Percentiles rank a stretch among this genome's conserved stretches.
These are phyloP conservation scores for Fraxinus dipetala DNA, from an alignment of 305 asterid genomes.

Conservation along the genomic window DNA sequence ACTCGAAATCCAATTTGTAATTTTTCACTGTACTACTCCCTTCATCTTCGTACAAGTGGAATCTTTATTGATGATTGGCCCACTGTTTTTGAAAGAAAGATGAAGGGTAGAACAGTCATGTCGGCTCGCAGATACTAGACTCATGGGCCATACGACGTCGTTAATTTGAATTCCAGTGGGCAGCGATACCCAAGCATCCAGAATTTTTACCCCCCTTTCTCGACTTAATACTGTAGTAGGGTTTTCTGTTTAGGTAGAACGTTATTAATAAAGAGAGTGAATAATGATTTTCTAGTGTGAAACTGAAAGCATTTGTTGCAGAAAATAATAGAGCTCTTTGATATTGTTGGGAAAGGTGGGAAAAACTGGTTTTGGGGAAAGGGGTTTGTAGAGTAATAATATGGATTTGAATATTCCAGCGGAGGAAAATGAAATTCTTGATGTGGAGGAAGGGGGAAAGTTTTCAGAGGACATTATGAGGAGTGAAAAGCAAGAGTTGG, in stretches of 20 bases:
- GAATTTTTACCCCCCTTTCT: not conserved
- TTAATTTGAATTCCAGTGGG: not conserved
- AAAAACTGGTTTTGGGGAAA: not conserved
- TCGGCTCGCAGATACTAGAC: not conserved
- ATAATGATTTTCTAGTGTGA: not conserved
- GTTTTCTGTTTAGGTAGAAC: not conserved
- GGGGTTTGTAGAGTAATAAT: not conserved
- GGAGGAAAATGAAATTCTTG: constrained; percentile 19
- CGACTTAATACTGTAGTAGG: not conserved
- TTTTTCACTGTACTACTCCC: not conserved
- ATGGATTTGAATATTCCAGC: constrained; percentile 38
- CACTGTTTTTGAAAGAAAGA: not conserved
- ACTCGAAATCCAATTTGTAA: not conserved
- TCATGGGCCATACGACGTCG: constrained; percentile 1
- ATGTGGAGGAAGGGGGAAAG: not conserved
- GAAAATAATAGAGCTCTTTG: not conserved
- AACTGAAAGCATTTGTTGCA: not conserved
- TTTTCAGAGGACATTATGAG: not conserved
- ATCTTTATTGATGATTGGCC: not conserved
- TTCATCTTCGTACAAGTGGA: constrained; percentile 11
- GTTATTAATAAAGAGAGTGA: not conserved
- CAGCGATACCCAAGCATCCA: not conserved
- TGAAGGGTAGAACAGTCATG: constrained; percentile 12
- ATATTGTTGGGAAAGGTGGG: not conserved
- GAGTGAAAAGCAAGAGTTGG: constrained; percentile 5